Conservation (phyloP, 2,329 filamentous ascomycete species). For the Monosporascus sp. region DNA sequence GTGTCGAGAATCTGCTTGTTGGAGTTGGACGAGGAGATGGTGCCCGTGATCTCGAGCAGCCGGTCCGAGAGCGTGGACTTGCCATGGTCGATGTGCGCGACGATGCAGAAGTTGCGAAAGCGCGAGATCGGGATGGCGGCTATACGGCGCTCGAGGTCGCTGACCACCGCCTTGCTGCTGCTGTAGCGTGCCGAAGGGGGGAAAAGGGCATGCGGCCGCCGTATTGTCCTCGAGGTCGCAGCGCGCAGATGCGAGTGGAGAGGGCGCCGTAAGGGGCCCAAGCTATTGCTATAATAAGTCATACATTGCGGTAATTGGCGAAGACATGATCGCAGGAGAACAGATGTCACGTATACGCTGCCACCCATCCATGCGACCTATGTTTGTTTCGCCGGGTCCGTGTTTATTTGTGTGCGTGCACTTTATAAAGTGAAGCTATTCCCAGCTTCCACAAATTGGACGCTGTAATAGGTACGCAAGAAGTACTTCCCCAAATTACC, state of each 20-base stretch:
- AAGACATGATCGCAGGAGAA: constrained; percentile 25
- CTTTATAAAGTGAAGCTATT: not conserved
- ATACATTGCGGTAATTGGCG: constrained; percentile 6
- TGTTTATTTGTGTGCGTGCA: not conserved
- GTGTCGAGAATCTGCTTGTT: constrained; percentile 98
- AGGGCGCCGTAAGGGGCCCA: constrained; percentile 7
- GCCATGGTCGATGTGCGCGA: constrained; percentile 97
- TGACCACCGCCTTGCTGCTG: constrained; percentile 21
- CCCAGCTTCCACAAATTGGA: not conserved
- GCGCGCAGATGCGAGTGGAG: not conserved
- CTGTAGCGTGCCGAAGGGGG: constrained; percentile 11
- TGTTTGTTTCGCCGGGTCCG: not conserved
- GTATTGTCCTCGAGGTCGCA: not conserved
- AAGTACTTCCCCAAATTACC: not conserved
- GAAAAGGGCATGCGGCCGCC: not conserved
- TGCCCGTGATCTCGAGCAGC: constrained; percentile 87
- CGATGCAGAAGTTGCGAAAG: constrained; percentile 95
- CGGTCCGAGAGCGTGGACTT: constrained; percentile 95
- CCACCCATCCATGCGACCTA: constrained; percentile 28
- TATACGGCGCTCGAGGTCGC: constrained; percentile 54
- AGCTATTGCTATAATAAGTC: constrained; percentile 13
- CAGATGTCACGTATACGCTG: constrained; percentile 18
- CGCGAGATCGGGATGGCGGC: constrained; percentile 70
- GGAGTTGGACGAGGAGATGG: constrained; percentile 70
- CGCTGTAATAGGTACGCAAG: not conserved